Base-by-base conservation (phyloP, 2,329 filamentous ascomycete species). In the Curvularia sp. region DNA sequence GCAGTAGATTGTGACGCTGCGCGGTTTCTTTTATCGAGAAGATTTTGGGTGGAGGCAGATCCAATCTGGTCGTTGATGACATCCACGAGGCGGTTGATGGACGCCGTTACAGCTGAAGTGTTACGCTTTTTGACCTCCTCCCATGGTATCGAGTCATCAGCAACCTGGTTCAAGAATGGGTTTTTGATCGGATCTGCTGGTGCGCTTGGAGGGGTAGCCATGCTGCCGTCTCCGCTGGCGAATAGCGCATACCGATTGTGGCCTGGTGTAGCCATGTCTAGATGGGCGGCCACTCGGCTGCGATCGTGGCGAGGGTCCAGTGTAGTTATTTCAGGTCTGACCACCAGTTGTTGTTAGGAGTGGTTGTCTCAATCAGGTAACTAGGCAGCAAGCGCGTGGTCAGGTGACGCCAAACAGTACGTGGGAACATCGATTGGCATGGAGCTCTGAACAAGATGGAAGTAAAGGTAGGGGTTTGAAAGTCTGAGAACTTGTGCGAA, bases 221-320 rank as follows among this genome's bases (percentile, higher is more conserved):
- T 43, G 9, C 55, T 60, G 5, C 61, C 60, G 18, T 67, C 60
- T 5, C 55, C 34, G 2, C 64, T 63, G 7, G 54, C 48, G 30
- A 73, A 68, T 12, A 72, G 54, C 27, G 69, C 66, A 49, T 68
- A 74, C 21, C 71, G 69, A 30, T 74, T 74, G 32, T 49, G 34
- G 32, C 47, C 41, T 25, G 59, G 45, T 21, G 57, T 39, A 19
- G 57, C 59, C 70, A 74, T 73, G 9, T 45, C 34, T 12, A 41
- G 28, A 18, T 23, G 23, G 15, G n/a, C 41, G 9, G 34, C 27
- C 18, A 45, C 5, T 25, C 28, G 12, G 47, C 28, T 18, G 28
- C 25, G 3, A 5, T 21, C 30, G 13, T 28, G 32, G 36, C 25
- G 25, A 27, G 1, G 10, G 1, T 7, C 39, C n/a, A 41, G 34